phyloP scores from a whole-genome alignment of 2,329 filamentous ascomycete species.

The Stagonosporopsis rhizophila region DNA sequence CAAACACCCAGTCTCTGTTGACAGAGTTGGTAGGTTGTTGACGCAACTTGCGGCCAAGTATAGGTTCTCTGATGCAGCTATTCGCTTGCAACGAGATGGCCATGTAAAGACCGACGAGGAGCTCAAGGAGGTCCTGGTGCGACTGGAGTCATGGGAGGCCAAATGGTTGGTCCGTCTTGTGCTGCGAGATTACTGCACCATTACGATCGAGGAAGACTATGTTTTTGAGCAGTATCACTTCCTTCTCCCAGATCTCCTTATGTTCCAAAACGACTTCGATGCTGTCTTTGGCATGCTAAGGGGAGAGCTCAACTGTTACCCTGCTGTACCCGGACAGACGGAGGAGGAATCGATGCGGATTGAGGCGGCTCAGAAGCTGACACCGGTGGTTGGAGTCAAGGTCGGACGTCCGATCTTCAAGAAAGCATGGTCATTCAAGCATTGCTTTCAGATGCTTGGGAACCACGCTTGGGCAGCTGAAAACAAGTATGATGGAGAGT shows the following conservation, averaged over 20 bases:
- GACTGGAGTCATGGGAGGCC: conserved; percentile 67
- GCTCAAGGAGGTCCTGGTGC: conserved; percentile 53
- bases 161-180: conserved; percentile 90
- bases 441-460: conserved; percentile 72
- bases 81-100: conserved; percentile 30
- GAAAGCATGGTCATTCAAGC: conserved; percentile 65
- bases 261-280: conserved; percentile 72
- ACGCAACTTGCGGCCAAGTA: conserved; percentile 71
- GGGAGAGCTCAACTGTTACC: conserved; percentile 49
- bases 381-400: conserved; percentile 53
- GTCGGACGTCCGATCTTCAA: conserved; percentile 54
- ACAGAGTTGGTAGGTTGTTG: conserved; percentile 74
- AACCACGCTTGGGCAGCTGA: conserved; percentile 74
- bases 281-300: conserved; percentile 65
- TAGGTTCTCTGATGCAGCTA: conserved; percentile 71
- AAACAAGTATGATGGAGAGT: conserved; percentile 86
- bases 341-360: conserved; percentile 44
- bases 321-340: conserved; percentile 43
- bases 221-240: conserved; percentile 71
- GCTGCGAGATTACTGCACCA: conserved; percentile 75
- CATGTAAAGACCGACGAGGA: conserved; percentile 33
- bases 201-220: conserved; percentile 65
- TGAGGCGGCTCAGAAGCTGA: conserved; percentile 49
- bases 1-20: conserved; percentile 61
- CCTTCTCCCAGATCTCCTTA: conserved; percentile 71